Conservation (phyloP, 2,329 filamentous ascomycete genomes). For the Parascedosporium putredinis region DNA sequence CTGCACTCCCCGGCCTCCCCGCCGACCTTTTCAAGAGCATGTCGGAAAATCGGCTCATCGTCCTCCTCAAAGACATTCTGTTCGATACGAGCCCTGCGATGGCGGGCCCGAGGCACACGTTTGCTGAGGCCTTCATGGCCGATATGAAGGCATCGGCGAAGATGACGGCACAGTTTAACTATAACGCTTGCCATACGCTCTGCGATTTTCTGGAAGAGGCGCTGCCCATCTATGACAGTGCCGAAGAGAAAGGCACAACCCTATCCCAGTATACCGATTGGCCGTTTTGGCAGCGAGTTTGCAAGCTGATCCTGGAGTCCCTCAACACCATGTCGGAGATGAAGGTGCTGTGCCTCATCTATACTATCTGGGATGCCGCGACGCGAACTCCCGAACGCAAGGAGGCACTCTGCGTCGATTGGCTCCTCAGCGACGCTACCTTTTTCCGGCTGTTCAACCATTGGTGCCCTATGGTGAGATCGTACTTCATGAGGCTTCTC, state of each 20-base stretch:
- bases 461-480: constrained; percentile 91
- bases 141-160: constrained; percentile 65
- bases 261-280: constrained; percentile 55
- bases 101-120: constrained; percentile 49
- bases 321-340: constrained; percentile 88
- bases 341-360: constrained; percentile 71
- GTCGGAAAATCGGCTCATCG: constrained; percentile 79
- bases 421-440: constrained; percentile 62
- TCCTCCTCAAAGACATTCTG: constrained; percentile 72
- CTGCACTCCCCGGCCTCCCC: constrained; percentile 52
- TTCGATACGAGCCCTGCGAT: constrained; percentile 32
- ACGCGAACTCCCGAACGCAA: constrained; percentile 57
- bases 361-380: constrained; percentile 67
- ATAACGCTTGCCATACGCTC: constrained; percentile 76
- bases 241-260: constrained; percentile 30
- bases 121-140: constrained; percentile 63
- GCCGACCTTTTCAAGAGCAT: constrained; percentile 66
- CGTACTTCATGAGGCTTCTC: constrained; percentile 82
- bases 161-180: constrained; percentile 70
- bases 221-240: constrained; percentile 49
- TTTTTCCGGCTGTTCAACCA: constrained; percentile 83
- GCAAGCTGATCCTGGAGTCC: constrained; percentile 66
- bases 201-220: constrained; percentile 85
- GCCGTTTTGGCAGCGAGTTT: constrained; percentile 78
- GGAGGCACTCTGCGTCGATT: constrained; percentile 57